A percentile compares a stretch with the other conserved stretches of the same genome.
Conservation (phyloP, 352 stramenopile species). For the Phytophthora palmivora region DNA sequence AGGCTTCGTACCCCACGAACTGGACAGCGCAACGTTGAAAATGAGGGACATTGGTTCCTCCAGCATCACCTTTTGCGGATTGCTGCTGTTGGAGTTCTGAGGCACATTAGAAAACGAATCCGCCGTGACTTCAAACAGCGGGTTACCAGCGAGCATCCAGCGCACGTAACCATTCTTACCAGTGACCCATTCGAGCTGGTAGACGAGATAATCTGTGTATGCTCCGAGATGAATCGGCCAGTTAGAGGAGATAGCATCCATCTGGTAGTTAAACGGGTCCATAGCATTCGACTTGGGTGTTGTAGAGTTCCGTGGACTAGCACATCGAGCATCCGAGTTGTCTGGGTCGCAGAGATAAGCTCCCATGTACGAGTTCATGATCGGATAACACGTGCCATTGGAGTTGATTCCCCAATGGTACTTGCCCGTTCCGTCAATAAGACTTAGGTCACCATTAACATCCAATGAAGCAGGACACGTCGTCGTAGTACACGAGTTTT, state of each 20-base stretch:
- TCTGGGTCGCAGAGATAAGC: slow-evolving; percentile 60
- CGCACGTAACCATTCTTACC: slow-evolving; percentile 48
- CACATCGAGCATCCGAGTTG: slow-evolving; percentile 41
- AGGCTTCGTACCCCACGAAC: slow-evolving; percentile 57
- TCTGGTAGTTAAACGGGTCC: slow-evolving; percentile 55
- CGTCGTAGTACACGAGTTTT: slow-evolving; percentile 49
- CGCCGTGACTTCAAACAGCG: slow-evolving; percentile 83
- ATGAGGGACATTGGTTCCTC: slow-evolving; percentile 94
- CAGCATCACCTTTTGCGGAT: slow-evolving; percentile 86
- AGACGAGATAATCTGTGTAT: slow-evolving; percentile 72
- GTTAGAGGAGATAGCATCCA: slow-evolving; percentile 74
- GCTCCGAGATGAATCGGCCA: slow-evolving; percentile 74
- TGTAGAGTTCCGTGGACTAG: slow-evolving; percentile 50
- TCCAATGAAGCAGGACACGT: slow-evolving; percentile 63
- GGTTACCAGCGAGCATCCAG: slow-evolving; percentile 74
- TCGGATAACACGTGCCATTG: slow-evolving; percentile 57
- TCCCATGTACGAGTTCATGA: slow-evolving; percentile 66
- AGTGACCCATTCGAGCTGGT: slow-evolving; percentile 55
- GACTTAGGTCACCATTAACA: slow-evolving; percentile 48
- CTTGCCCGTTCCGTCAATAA: slow-evolving; percentile 50
- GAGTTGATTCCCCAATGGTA: slow-evolving; percentile 64
- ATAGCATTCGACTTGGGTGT: slow-evolving; percentile 57
- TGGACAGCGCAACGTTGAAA: slow-evolving; percentile 93
- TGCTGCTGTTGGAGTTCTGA: slow-evolving; percentile 49
- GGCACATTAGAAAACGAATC: slow-evolving; percentile 51